Conservation (phyloP, 1,284 basidiomycete species). For the Xanthoconium separans region DNA sequence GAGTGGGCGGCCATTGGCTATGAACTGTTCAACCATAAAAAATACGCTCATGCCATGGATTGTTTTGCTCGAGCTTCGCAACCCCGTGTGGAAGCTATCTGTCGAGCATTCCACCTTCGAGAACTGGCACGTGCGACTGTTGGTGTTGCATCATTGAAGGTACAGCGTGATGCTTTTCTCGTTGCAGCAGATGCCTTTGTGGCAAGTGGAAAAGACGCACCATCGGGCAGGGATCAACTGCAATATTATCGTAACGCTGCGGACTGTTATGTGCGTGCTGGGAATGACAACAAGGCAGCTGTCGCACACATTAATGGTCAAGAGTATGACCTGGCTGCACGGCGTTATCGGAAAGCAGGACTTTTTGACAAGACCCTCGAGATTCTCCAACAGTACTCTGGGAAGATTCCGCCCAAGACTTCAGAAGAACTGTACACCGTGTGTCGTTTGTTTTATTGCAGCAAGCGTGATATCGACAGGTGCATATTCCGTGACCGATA, state of each 20-base stretch:
- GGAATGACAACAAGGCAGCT: slow-evolving; percentile 45
- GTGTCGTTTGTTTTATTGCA: slow-evolving; percentile 53
- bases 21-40: slow-evolving; percentile 52
- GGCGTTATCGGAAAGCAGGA: slow-evolving; percentile 47
- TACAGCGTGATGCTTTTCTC: slow-evolving; percentile 39
- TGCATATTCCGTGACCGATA: neutral
- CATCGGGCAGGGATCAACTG: slow-evolving; percentile 24
- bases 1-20: slow-evolving; percentile 58
- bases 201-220: slow-evolving; percentile 37
- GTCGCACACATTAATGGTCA: slow-evolving; percentile 42
- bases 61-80: slow-evolving; percentile 57
- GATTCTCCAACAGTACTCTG: slow-evolving; percentile 39
- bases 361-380: slow-evolving; percentile 55
- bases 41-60: slow-evolving; percentile 60
- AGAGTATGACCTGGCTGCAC: slow-evolving; percentile 46
- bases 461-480: slow-evolving; percentile 35
- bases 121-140: slow-evolving; percentile 38
- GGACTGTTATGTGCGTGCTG: slow-evolving; percentile 49
- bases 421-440: slow-evolving; percentile 45
- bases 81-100: slow-evolving; percentile 44
- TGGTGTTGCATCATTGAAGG: slow-evolving; percentile 18
- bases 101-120: slow-evolving; percentile 46
- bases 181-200: slow-evolving; percentile 51
- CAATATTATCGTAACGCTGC: slow-evolving; percentile 51
- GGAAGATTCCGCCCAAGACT: slow-evolving; percentile 34